phyloP scores from a whole-genome alignment of 2,329 filamentous ascomycete genomes.

The Gnomoniopsis sp. region DNA sequence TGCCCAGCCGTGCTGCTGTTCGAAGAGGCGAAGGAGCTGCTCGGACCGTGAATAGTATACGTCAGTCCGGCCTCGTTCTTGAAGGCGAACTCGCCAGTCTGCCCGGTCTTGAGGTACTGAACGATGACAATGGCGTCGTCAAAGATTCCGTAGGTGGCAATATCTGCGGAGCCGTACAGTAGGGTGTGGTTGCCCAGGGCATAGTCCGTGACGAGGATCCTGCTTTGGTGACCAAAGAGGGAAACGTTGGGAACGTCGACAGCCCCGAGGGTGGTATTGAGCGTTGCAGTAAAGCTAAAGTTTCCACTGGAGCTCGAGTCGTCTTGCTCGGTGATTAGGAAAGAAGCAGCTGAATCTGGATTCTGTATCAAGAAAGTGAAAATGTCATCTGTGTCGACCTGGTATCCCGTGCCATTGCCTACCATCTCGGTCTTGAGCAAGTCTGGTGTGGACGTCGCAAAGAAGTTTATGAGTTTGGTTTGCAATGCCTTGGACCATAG shows the following conservation, averaged over 20 bases:
- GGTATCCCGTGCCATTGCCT: slow-evolving; percentile 47
- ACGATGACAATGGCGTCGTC: slow-evolving; percentile 40
- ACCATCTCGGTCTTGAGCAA: slow-evolving; percentile 50
- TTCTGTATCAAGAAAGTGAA: slow-evolving; percentile 52
- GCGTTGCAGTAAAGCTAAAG: slow-evolving; percentile 42
- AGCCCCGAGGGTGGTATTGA: slow-evolving; percentile 43
- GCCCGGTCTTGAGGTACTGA: slow-evolving; percentile 45
- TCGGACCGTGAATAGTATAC: slow-evolving; percentile 36
- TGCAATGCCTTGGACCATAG: slow-evolving; percentile 50
- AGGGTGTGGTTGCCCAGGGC: slow-evolving; percentile 42
- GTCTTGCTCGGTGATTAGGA: slow-evolving; percentile 47
- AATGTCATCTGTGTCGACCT: slow-evolving; percentile 32
- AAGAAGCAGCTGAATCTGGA: slow-evolving; percentile 44
- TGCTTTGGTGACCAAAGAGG: slow-evolving; percentile 49
- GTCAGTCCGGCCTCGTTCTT: slow-evolving; percentile 33
- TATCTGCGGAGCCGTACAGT: slow-evolving; percentile 48
- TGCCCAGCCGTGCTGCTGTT: slow-evolving; percentile 25
- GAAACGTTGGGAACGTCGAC: slow-evolving; percentile 42
- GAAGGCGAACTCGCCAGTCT: slow-evolving; percentile 48
- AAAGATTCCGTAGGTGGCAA: slow-evolving; percentile 45
- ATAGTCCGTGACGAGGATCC: slow-evolving; percentile 53
- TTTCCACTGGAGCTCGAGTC: slow-evolving; percentile 40
- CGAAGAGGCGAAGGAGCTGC: slow-evolving; percentile 30
- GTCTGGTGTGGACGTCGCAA: slow-evolving; percentile 48
- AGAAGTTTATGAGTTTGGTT: slow-evolving; percentile 51